A percentile compares a stretch with the other conserved stretches of the same genome.
Evolutionary conservation across 805 yeast genomes (phyloP).

Genomic region (Zygoascus biomembranicola): DNA sequence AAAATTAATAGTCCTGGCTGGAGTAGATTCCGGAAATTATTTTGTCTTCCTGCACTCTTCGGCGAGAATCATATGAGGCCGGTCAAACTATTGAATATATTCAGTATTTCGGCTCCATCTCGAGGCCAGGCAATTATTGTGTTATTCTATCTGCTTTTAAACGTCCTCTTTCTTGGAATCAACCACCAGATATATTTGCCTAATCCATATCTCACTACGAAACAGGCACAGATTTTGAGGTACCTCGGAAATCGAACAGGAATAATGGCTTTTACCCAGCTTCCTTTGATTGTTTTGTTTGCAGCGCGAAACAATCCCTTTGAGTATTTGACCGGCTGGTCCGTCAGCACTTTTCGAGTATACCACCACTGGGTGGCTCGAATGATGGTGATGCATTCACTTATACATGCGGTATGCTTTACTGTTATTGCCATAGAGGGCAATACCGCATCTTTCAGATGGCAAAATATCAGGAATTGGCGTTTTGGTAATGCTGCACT

Average conservation of each 20-base stretch:
- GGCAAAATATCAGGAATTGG: slow-evolving; percentile 28
- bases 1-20: slow-evolving; percentile 19
- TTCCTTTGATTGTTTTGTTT: slow-evolving; percentile 29
- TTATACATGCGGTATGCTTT: slow-evolving; percentile 21
- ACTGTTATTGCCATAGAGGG: slow-evolving; percentile 9
- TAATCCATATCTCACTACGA: slow-evolving; percentile 13
- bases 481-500: slow-evolving; percentile 39
- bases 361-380: slow-evolving; percentile 41
- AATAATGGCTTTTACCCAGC: slow-evolving; percentile 18
- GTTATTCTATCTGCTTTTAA: slow-evolving; percentile 26
- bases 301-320: slow-evolving; percentile 69
- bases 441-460: slow-evolving; percentile 17
- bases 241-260: slow-evolving; percentile 20
- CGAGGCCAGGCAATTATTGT: slow-evolving; percentile 35
- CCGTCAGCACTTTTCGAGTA: slow-evolving; percentile 50
- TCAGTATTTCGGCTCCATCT: slow-evolving; percentile 30
- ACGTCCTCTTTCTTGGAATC: slow-evolving; percentile 20
- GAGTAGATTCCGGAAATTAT: slow-evolving; percentile 19
- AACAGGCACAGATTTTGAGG: slow-evolving; percentile 11
- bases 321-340: slow-evolving; percentile 51
- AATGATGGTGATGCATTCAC: slow-evolving; percentile 15
- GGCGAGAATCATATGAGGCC: slow-evolving; percentile 26
- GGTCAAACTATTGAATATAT: slow-evolving; percentile 9
- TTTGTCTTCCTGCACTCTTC: slow-evolving; percentile 28
- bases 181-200: slow-evolving; percentile 16